Conservation (phyloP, 768 basidiomycete genomes). For the Rhodotorula sphaerocarpa region DNA sequence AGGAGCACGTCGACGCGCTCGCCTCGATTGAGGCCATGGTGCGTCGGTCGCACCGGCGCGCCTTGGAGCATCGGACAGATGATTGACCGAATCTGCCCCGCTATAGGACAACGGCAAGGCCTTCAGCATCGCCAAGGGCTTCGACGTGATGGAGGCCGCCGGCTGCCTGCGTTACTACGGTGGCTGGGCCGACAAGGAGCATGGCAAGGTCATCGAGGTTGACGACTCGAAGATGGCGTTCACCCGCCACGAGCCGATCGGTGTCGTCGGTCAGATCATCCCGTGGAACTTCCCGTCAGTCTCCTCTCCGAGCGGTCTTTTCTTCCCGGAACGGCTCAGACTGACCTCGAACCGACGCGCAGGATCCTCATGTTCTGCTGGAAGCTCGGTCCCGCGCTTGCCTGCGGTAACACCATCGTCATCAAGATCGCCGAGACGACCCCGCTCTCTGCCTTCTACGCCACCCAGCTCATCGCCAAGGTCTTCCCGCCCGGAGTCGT, state of each 20-base stretch:
- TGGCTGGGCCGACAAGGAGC: slow-evolving; percentile 81
- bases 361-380: slow-evolving; percentile 53
- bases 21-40: slow-evolving; percentile 58
- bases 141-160: slow-evolving; percentile 42
- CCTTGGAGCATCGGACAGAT: too few species aligned
- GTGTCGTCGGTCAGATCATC: slow-evolving; percentile 42
- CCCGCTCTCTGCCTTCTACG: slow-evolving; percentile 39
- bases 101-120: slow-evolving; percentile 2
- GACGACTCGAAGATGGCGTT: slow-evolving; percentile 57
- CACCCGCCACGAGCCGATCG: slow-evolving; percentile 61
- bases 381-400: slow-evolving; percentile 70
- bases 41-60: slow-evolving; percentile 48
- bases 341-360: background rate
- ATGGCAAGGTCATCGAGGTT: slow-evolving; percentile 57
- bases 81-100: too few species aligned
- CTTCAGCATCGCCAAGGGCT: slow-evolving; percentile 38
- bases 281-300: background rate
- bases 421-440: slow-evolving; percentile 48
- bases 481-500: slow-evolving; percentile 55
- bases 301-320: too few species aligned
- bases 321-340: background rate
- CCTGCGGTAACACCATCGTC: slow-evolving; percentile 67
- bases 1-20: slow-evolving; percentile 55
- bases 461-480: slow-evolving; percentile 52
- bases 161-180: slow-evolving; percentile 59